Base-by-base conservation (phyloP, 257 asterid species). In the Nemophila menziesii region DNA sequence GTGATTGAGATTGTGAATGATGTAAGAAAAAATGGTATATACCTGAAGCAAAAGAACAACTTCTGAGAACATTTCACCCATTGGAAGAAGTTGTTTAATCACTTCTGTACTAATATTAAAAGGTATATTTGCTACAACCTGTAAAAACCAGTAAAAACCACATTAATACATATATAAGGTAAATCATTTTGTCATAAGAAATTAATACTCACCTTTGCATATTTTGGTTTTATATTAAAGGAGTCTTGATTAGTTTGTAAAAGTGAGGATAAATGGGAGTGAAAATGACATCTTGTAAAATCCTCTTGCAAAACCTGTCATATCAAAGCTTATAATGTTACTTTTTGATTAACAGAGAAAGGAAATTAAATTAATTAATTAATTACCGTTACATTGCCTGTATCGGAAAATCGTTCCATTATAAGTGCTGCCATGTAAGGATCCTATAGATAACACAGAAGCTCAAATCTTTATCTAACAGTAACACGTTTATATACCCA, bases 81-180 rank as follows among this genome's bases (percentile, higher is more conserved):
- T 85, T 20, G 99, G 99, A 72, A 90, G 96, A 48, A 85, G 96
- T 55, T 67, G 92, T 58, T 81, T 89, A 46, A 89, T 80, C 50
- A 85, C 87, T 48, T 79, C 92, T 5, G 92, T 81, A 49, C 87
- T 84, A 62, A 84, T 89, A 78, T 89, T 89, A 73, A 89, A 89
- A 29, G 98, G 98, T 60, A 89, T 67, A 53, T 89, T 89, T 3
- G 98, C 80, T 8, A 84, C 94, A 52, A 90, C 99, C 99, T 85
- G 86, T 38, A 37, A 54, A 16, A 49, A 46, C 26, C 36, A 7
- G 7, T 19, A 41, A 1, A 7, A 13, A 12, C 23, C 2, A 2
- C 11, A 5, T n/a, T n/a, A n/a, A n/a, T n/a, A n/a, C n/a, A n/a
- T n/a, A n/a, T n/a, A n/a, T n/a, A n/a, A n/a, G n/a, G n/a, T n/a